Base-by-base conservation (phyloP, 805 yeast species). In the Wickerhamiella dianesei region DNA sequence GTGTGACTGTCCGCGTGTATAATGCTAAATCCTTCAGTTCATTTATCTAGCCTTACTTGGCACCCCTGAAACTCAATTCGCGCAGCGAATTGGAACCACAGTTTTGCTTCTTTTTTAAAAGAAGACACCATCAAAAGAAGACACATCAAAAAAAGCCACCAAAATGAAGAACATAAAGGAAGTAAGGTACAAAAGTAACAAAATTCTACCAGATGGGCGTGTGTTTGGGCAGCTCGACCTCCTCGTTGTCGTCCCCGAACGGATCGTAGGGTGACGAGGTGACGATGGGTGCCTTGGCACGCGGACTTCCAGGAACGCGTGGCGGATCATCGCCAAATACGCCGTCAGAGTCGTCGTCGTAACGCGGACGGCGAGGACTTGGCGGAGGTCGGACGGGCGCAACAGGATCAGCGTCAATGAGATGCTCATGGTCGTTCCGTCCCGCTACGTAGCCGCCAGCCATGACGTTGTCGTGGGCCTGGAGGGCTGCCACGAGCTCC, bases 401-500 rank as follows among this genome's bases (percentile, higher is more conserved):
- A 63, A 20, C 65, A 68, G 16, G 67, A 70, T 12, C 71, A 70
- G 47, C 71, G 76, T 41, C 64, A 64, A 25, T 63, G 68, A 35
- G 59, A 58, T 25, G 66, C 72, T 12, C 69, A 46, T 54, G 76
- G 63, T 62, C 43, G 42, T 47, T 44, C 36, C 37, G 50, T 19
- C 36, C 41, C 22, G 21, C 44, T 3, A 51, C 25, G 25, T 19
- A 17, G 21, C 46, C 45, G 36, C 46, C 43, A 6, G 29, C 44
- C 6, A 44, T 19, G 3, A 49, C 55, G 13, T 72, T 71, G 49
- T 88, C 95, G 60, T 77, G 88, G 45, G 69, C 64, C 55, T 77
- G 76, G 56, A 92, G 71, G 0, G 87, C 80, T 3, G 68, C 67
- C 4, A 92, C 94, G 50, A 92, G 72, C 60, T 85, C 88, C 56